These are phyloP conservation scores for Penicillium herquei DNA, from an alignment of 495 filamentous ascomycete species.

Conservation along the genomic window DNA sequence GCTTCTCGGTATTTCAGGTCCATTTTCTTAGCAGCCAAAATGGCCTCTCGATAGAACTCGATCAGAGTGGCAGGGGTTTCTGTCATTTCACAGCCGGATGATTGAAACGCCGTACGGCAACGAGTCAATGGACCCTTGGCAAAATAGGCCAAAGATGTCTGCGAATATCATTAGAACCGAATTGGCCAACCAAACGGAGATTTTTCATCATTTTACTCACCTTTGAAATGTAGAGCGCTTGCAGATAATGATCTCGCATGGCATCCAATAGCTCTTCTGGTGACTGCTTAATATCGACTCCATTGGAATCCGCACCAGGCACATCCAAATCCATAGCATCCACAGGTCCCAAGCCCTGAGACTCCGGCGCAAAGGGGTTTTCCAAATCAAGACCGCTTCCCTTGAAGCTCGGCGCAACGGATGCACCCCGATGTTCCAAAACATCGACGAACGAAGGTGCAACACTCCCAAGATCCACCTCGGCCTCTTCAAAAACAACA, in stretches of 20 bases:
- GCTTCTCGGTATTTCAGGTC: slow-evolving; percentile 87
- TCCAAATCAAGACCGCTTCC: neutral
- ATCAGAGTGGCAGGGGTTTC: slow-evolving; percentile 48
- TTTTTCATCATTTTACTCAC: slow-evolving; percentile 35
- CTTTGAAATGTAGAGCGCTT: slow-evolving; percentile 88
- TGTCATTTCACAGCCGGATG: slow-evolving; percentile 45
- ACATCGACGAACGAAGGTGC: slow-evolving; percentile 24
- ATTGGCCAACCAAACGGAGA: neutral
- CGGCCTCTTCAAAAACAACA: slow-evolving; percentile 30
- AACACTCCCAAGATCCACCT: slow-evolving; percentile 1
- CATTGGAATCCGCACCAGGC: slow-evolving; percentile 3
- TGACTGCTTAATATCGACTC: slow-evolving; percentile 41
- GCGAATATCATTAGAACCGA: slow-evolving; percentile 9
- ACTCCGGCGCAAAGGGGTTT: slow-evolving; percentile 12
- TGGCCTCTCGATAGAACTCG: slow-evolving; percentile 65
- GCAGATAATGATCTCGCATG: slow-evolving; percentile 75
- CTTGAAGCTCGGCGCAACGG: slow-evolving; percentile 13
- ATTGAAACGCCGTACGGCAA: slow-evolving; percentile 72
- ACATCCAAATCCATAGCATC: slow-evolving; percentile 18
- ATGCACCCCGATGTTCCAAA: slow-evolving; percentile 18
- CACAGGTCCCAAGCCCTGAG: slow-evolving; percentile 10
- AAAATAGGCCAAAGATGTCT: slow-evolving; percentile 94
- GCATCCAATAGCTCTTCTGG: slow-evolving; percentile 65
- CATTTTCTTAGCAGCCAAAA: slow-evolving; percentile 70
- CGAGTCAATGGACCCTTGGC: slow-evolving; percentile 93